Percentiles rank a stretch among this genome's conserved stretches.
phyloP scores from a whole-genome alignment of 257 asterid genomes.

The Solanum pimpinellifolium region DNA sequence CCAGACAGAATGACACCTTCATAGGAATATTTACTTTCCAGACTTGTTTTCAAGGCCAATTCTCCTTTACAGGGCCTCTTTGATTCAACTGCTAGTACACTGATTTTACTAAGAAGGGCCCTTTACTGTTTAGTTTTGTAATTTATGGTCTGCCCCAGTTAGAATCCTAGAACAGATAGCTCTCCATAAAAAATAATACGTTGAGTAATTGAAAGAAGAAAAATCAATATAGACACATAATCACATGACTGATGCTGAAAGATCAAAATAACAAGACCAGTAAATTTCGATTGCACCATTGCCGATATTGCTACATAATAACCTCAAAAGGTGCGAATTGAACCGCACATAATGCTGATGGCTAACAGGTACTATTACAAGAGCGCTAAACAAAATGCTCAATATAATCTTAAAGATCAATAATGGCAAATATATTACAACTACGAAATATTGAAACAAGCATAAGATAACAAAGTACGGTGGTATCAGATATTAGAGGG shows the following conservation, averaged over 20 bases:
- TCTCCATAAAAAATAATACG: neutral
- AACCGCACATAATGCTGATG: neutral
- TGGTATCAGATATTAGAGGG: neutral
- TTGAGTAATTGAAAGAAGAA: neutral
- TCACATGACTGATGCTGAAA: neutral
- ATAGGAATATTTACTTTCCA: too few species aligned
- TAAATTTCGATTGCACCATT: neutral
- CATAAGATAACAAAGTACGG: neutral
- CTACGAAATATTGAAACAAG: neutral
- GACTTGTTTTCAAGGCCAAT: too few species aligned
- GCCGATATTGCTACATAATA: neutral
- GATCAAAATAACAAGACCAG: neutral
- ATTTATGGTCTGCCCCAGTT: neutral
- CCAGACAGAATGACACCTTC: too few species aligned
- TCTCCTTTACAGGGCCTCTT: too few species aligned
- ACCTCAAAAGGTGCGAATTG: neutral
- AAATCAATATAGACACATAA: neutral
- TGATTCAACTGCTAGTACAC: too few species aligned
- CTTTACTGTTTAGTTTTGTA: neutral
- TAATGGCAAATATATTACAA: neutral
- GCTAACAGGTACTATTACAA: neutral
- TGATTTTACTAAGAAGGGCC: too few species aligned
- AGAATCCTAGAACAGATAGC: neutral
- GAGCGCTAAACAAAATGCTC: neutral
- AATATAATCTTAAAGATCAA: neutral